Percentiles rank a stretch among this genome's conserved stretches.
Evolutionary conservation across 2,329 filamentous ascomycete genomes (phyloP).

Genomic region (Fusarium nelsonii): DNA sequence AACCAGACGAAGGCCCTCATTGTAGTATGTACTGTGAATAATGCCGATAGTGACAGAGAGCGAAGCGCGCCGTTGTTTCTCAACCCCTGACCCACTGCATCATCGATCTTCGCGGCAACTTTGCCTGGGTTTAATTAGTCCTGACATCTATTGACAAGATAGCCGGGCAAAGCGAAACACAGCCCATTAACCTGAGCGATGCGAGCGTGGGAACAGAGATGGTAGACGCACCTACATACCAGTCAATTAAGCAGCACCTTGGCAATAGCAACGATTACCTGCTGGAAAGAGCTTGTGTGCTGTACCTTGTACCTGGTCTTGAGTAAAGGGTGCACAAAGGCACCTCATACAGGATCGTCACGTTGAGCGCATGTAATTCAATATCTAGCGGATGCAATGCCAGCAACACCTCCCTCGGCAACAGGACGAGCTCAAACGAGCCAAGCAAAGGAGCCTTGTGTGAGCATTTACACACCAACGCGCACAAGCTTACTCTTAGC

Average conservation of each 20-base stretch:
- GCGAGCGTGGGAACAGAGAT: constrained; percentile 3
- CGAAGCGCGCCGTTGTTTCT: constrained; percentile 40
- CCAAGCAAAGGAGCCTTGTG: constrained; percentile 22
- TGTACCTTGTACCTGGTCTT: neutral
- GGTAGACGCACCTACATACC: constrained; percentile 11
- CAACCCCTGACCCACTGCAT: constrained; percentile 46
- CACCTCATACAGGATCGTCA: constrained; percentile 15
- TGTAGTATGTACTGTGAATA: constrained; percentile 23
- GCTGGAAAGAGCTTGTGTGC: constrained; percentile 2
- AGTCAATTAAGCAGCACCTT: constrained; percentile 16
- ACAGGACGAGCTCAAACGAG: constrained; percentile 12
- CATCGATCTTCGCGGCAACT: constrained; percentile 37
- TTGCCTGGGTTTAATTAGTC: constrained; percentile 5
- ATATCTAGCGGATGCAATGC: constrained; percentile 17
- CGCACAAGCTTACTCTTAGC: constrained; percentile 11
- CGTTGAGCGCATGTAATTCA: constrained; percentile 14
- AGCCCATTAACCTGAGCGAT: constrained; percentile 16
- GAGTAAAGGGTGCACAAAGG: constrained; percentile 10
- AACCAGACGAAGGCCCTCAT: constrained; percentile 12
- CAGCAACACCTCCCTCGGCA: constrained; percentile 23
- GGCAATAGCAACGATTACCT: constrained; percentile 9
- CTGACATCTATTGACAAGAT: constrained; percentile 8
- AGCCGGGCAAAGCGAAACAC: constrained; percentile 21
- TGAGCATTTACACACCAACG: constrained; percentile 28
- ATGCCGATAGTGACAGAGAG: constrained; percentile 29